phyloP scores from a whole-genome alignment of 495 filamentous ascomycete species.

The Penicillium paradoxum region DNA sequence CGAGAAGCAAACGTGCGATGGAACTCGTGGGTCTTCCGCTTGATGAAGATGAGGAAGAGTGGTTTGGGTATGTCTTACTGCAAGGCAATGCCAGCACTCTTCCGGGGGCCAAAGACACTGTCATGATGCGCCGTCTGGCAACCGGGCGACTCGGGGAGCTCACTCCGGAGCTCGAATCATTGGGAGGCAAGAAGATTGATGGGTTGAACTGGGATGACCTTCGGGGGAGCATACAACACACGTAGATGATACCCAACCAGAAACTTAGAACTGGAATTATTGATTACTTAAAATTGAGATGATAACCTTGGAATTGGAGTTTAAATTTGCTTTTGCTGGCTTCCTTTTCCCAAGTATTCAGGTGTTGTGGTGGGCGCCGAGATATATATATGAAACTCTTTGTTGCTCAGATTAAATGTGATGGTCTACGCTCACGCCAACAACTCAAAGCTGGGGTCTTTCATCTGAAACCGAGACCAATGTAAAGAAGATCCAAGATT shows the following conservation, averaged over 20 bases:
- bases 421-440: no score
- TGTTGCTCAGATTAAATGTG: no score
- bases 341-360: no score
- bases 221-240: conserved; percentile 35
- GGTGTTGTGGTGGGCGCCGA: no score
- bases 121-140: conserved; percentile 62
- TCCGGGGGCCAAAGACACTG: conserved; percentile 60
- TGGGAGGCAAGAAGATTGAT: conserved; percentile 47
- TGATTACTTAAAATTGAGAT: conserved; percentile 5
- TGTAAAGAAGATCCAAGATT: not conserved
- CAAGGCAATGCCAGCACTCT: conserved; percentile 57
- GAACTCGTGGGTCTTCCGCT: conserved; percentile 70
- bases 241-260: conserved; percentile 17
- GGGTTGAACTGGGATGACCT: conserved; percentile 51
- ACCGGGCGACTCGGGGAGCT: conserved; percentile 44
- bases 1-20: conserved; percentile 51
- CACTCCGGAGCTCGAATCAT: conserved; percentile 32
- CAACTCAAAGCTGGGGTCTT: no score
- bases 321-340: not conserved
- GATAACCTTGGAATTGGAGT: not conserved
- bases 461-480: not conserved
- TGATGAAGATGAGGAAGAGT: conserved; percentile 60
- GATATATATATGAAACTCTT: not conserved
- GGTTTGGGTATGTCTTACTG: conserved; percentile 63
- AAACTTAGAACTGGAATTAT: conserved; percentile 7